Evolutionary conservation across 2,329 filamentous ascomycete genomes (phyloP).

Genomic region (Colletotrichum tanaceti): DNA sequence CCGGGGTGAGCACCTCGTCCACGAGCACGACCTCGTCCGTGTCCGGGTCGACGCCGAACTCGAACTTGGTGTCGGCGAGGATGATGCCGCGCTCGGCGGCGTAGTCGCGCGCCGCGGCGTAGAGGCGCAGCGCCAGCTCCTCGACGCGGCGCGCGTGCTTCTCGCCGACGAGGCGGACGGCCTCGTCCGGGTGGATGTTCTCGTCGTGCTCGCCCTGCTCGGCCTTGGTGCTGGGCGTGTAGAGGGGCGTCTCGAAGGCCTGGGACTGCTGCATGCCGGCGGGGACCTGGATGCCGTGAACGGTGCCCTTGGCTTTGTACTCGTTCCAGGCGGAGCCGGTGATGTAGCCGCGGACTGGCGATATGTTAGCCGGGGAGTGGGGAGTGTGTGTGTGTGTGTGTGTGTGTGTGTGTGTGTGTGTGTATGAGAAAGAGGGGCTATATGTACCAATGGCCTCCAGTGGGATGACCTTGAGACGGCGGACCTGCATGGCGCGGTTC

Average conservation of each 20-base stretch:
- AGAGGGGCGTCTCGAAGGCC: conserved; percentile 73
- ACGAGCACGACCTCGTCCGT: conserved; percentile 78
- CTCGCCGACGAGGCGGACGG: conserved; percentile 72
- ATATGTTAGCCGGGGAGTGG: neutral
- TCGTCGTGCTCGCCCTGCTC: conserved; percentile 82
- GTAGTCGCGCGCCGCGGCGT: conserved; percentile 71
- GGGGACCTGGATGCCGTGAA: conserved; percentile 80
- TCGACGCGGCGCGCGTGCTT: conserved; percentile 74
- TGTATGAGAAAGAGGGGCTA: neutral
- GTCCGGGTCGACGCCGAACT: conserved; percentile 75
- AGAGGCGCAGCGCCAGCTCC: conserved; percentile 72
- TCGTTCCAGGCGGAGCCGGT: conserved; percentile 87
- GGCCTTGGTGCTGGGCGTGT: conserved; percentile 87
- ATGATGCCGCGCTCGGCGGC: conserved; percentile 76
- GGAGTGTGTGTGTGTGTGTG: neutral
- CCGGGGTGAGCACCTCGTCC: conserved; percentile 87
- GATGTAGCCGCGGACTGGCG: conserved; percentile 82
- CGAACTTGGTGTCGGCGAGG: conserved; percentile 72
- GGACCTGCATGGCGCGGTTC: conserved; percentile 81
- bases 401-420: neutral
- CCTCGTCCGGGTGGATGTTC: conserved; percentile 81
- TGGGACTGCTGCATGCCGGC: conserved; percentile 77
- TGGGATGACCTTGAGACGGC: conserved; percentile 78
- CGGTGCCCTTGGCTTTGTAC: conserved; percentile 77
- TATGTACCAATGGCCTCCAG: conserved; percentile 74